phyloP scores from a whole-genome alignment of 2,329 filamentous ascomycete genomes.

The Lasiodiplodia citricola region DNA sequence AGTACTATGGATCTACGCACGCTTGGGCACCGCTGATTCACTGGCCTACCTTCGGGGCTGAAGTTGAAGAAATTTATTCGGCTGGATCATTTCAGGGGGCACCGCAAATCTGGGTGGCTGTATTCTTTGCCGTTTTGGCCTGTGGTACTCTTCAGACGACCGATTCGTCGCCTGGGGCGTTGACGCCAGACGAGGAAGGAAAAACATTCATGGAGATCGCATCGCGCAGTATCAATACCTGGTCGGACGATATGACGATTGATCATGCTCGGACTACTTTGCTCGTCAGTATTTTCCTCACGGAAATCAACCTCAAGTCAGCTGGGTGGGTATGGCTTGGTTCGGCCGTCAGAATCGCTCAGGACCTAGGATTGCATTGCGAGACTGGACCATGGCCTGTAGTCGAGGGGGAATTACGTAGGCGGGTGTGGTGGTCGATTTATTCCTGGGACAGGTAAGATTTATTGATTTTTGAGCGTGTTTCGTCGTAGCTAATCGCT shows the following conservation, averaged over 20 bases:
- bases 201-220: constrained; percentile 74
- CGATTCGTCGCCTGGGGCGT: constrained; percentile 60
- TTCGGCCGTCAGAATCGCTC: constrained; percentile 76
- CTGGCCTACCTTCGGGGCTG: constrained; percentile 80
- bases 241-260: constrained; percentile 77
- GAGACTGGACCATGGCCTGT: constrained; percentile 75
- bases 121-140: constrained; percentile 84
- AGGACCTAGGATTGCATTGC: constrained; percentile 81
- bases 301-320: constrained; percentile 85
- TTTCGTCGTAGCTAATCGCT: neutral
- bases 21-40: constrained; percentile 84
- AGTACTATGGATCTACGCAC: constrained; percentile 80
- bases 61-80: constrained; percentile 79
- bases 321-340: constrained; percentile 87
- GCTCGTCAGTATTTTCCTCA: constrained; percentile 77
- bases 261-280: constrained; percentile 76
- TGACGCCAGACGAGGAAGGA: constrained; percentile 61
- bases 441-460: constrained; percentile 83
- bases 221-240: constrained; percentile 74
- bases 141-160: constrained; percentile 77
- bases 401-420: constrained; percentile 83
- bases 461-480: neutral
- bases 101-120: constrained; percentile 73
- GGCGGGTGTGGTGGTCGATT: constrained; percentile 90
- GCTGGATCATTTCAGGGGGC: constrained; percentile 64